Percentiles rank a stretch among this genome's conserved stretches.
Conservation (phyloP, 352 stramenopile species). For the Phytophthora aleatoria region DNA sequence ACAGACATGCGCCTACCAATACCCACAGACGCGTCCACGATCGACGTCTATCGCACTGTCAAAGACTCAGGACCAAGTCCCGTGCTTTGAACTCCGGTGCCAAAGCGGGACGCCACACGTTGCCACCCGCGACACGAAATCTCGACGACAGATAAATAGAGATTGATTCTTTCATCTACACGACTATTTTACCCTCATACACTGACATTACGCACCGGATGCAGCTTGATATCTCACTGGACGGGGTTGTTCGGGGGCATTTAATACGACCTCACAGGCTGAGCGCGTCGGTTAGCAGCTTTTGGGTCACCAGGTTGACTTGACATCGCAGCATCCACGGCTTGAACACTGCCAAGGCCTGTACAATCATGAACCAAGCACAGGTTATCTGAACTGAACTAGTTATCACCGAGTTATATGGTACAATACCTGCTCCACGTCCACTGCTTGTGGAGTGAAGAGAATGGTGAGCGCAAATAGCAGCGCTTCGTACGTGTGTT, state of each 20-base stretch:
- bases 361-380: background rate
- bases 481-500: slow-evolving; percentile 21
- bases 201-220: no score
- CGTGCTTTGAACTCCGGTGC: background rate
- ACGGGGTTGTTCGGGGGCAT: no score
- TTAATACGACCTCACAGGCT: background rate
- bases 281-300: slow-evolving; percentile 17
- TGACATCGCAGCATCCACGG: slow-evolving; percentile 20
- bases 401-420: background rate
- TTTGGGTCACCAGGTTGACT: slow-evolving; percentile 22
- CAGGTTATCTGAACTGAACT: slow-evolving; percentile 5
- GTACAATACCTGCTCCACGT: slow-evolving; percentile 19
- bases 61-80: no score
- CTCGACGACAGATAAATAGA: slow-evolving; percentile 10
- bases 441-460: slow-evolving; percentile 18
- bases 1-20: background rate
- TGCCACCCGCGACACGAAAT: slow-evolving; percentile 1
- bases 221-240: no score
- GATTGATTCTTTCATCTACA: slow-evolving; percentile 2
- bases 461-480: slow-evolving; percentile 21
- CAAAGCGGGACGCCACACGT: background rate
- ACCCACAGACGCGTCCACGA: background rate
- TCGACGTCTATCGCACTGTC: background rate
- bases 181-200: background rate
- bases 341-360: slow-evolving; percentile 7